phyloP scores from a whole-genome alignment of 768 basidiomycete species.

The Leccinum subtestaceum region DNA sequence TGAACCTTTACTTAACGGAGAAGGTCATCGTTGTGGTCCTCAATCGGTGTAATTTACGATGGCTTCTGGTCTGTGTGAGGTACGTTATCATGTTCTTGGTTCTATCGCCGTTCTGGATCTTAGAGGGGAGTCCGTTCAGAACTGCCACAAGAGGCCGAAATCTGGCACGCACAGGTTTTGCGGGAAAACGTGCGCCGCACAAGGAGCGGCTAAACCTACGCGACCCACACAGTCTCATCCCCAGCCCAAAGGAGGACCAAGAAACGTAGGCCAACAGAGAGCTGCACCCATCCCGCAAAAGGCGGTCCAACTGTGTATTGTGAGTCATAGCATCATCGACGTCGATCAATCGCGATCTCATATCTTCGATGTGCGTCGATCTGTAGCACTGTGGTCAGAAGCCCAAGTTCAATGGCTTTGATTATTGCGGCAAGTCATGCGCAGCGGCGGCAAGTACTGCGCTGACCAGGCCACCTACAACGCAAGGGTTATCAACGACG shows the following conservation, averaged over 20 bases:
- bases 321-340: constrained; percentile 19
- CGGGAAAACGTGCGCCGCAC: constrained; percentile 51
- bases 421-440: constrained; percentile 66
- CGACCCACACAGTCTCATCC: constrained; percentile 13
- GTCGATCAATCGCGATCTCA: constrained; percentile 31
- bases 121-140: constrained; percentile 31
- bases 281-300: constrained; percentile 18
- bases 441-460: constrained; percentile 44
- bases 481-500: constrained; percentile 11
- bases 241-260: constrained; percentile 12
- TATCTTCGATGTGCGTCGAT: constrained; percentile 24
- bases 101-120: constrained; percentile 4
- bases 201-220: constrained; percentile 30
- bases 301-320: constrained; percentile 23
- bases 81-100: constrained; percentile 14
- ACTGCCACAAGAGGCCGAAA: constrained; percentile 56
- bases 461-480: constrained; percentile 16
- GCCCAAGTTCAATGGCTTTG: constrained; percentile 56
- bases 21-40: constrained; percentile 6
- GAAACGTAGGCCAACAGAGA: constrained; percentile 13
- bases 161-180: constrained; percentile 54
- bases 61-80: constrained; percentile 30
- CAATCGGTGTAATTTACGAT: constrained; percentile 21
- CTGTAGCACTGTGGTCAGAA: constrained; percentile 51
- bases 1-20: constrained; percentile 10